Percentiles rank a stretch among this genome's conserved stretches.
Evolutionary conservation across 2,329 filamentous ascomycete genomes (phyloP).

Genomic region (Incumbomyces lentus): DNA sequence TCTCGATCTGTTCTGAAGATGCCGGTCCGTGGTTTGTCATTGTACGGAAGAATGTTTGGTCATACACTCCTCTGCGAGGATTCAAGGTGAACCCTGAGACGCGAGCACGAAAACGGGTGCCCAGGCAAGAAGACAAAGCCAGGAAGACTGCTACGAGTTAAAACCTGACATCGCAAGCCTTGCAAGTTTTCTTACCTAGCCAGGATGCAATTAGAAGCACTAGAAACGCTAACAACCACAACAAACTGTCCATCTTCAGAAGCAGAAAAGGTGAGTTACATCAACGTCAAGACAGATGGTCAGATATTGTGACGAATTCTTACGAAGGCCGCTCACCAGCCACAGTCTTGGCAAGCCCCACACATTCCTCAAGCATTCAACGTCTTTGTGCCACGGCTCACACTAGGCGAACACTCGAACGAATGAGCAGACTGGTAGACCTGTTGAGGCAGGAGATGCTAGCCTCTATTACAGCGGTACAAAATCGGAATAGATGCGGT

Average conservation of each 20-base stretch:
- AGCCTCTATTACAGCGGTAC: too few relatives aligned
- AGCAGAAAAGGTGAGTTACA: too few relatives aligned
- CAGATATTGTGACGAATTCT: too few relatives aligned
- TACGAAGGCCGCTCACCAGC: too few relatives aligned
- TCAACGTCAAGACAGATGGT: too few relatives aligned
- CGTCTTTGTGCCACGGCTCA: too few relatives aligned
- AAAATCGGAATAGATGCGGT: too few relatives aligned
- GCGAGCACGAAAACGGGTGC: constrained; percentile 41
- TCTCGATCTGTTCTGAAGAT: constrained; percentile 53
- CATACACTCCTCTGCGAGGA: constrained; percentile 39
- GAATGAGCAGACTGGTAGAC: too few relatives aligned
- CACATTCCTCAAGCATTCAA: too few relatives aligned
- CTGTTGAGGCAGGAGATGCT: too few relatives aligned
- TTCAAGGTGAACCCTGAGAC: constrained; percentile 35
- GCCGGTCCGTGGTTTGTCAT: constrained; percentile 45
- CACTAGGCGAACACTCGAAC: too few relatives aligned
- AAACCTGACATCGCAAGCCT: background rate
- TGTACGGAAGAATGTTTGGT: constrained; percentile 45
- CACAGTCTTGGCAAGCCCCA: too few relatives aligned
- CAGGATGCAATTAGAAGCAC: constrained; percentile 14
- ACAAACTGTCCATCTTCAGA: constrained; percentile 12
- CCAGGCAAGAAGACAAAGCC: constrained; percentile 46
- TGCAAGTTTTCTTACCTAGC: constrained; percentile 9
- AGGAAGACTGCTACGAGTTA: constrained; percentile 33
- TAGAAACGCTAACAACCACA: constrained; percentile 13